Base-by-base conservation (phyloP, 1,139 yeast genomes). In the Magnusiomyces sp. region DNA sequence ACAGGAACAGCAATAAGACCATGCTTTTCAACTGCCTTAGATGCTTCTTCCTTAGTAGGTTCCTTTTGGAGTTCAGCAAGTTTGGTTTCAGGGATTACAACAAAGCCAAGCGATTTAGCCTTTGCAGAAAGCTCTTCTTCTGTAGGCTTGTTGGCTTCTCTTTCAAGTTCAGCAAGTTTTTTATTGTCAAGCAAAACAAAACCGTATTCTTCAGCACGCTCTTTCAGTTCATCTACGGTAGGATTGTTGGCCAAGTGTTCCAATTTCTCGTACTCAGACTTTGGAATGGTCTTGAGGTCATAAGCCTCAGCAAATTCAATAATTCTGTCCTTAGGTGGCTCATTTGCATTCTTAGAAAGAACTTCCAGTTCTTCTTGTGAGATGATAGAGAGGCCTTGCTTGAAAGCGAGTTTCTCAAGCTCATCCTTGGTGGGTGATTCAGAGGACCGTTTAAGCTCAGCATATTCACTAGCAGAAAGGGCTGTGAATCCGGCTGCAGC, bases 211-310 rank as follows among this genome's bases (percentile, higher is more conserved):
- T 40, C 46, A 23, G 53, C 53, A 34, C 44, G 48, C 16, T 42
- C 48, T 11, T 47, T 49, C 2, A 63, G 45, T 47, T 62, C 63
- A 38, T 58, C 60, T 17, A 54, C 56, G 14, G 63, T 50, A 9
- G 67, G 67, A 38, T 50, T 52, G 43, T 56, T 52, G 17, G 61
- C 59, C 47, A 29, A 67, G 38, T 46, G 64, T 40, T 55, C 51
- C 17, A 61, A 55, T 23, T 43, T 51, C 41, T 63, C 57, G 51
- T 62, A 59, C 40, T 68, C 72, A 7, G 60, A 60, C 13, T 54
- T 51, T 7, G 64, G 56, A 4, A 76, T 49, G 3, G 71, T 65
- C 2, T 68, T 68, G 63, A 71, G 65, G 1, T 79, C 78, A 41
- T 72, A 58, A 45, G 50, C 48, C 34, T 51, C 54, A 1, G 62